Evolutionary conservation across 495 filamentous ascomycete species (phyloP), one percentile per base, ranked within the genome.

Genomic region (Parathielavia appendiculata): DNA sequence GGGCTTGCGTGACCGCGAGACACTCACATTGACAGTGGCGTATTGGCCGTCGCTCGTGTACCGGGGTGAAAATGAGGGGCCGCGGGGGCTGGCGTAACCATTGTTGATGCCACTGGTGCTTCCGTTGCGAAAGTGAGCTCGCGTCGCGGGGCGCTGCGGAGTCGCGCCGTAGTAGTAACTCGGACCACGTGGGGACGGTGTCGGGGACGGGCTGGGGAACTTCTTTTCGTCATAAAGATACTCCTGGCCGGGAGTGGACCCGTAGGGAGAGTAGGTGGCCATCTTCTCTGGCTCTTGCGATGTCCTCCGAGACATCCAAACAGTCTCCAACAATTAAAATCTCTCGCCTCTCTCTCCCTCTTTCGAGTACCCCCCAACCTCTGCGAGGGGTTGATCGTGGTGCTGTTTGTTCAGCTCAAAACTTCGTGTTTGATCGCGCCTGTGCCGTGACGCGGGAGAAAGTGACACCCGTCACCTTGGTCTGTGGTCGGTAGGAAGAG

Each of bases 21-120:
- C 69, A 80, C 77, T 80, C 77, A 80, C 77, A 78, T 80, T 75
- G 66, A 74, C 77, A 71, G 77, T 80, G 69, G 74, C 76, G 70
- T 80, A 80, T 55, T 81, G 68, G 68, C 81, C 81, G 63, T 78
- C 80, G 64, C 75, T 81, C 56, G 71, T 78, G 60, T 76, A 79
- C 53, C 77, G 75, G 41, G 77, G 77, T 7, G 77, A 80, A 65
- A 76, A 68, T 47, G 71, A 69, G 57, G 73, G 69, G 35, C 68
- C 62, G 56, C 71, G 69, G 58, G 73, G 71, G 58, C 69, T 73
- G 58, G 54, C 56, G 39, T 55, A 69, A 62, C 57, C 62, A 58
- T 11, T 49, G 58, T 35, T 45, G 39, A 57, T 57, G 45, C 57
- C 60, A 39, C 36, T 58, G 51, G 51, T 69, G 69, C 75, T 78